These are phyloP conservation scores for Plasmodium falciparum DNA, from an alignment of 169 alveolate genomes.

Conservation along the genomic window DNA sequence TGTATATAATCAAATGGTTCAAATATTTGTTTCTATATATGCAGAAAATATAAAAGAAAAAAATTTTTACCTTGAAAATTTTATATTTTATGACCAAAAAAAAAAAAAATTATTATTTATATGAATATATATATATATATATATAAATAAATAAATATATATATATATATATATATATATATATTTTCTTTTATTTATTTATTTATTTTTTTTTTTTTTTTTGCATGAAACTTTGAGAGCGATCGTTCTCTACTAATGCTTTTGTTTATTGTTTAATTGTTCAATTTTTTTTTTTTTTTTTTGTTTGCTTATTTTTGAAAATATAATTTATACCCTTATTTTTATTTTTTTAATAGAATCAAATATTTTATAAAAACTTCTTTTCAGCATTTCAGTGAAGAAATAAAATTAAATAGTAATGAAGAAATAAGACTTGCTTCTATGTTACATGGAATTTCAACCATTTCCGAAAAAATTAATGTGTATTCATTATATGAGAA, in stretches of 20 bases:
- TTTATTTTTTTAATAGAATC: constrained; percentile 5
- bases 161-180: neutral
- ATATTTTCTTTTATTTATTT: neutral
- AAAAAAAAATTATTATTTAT: too few species aligned
- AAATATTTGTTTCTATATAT: too few species aligned
- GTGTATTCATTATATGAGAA: constrained; percentile 76
- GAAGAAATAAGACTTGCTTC: constrained; percentile 95
- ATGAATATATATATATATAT: neutral
- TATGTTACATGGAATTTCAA: constrained; percentile 94
- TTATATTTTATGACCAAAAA: too few species aligned
- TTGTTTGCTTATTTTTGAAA: neutral
- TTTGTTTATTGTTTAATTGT: constrained; percentile 2
- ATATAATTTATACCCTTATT: neutral
- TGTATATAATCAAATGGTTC: too few species aligned
- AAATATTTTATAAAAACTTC: constrained; percentile 1
- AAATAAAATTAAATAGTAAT: constrained; percentile 90
- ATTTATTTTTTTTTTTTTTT: neutral
- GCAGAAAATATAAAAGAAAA: too few species aligned
- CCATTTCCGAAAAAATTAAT: constrained; percentile 93
- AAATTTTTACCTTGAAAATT: too few species aligned
- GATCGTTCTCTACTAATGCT: neutral
- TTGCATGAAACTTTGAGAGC: neutral
- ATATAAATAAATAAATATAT: too few species aligned
- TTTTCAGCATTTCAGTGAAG: constrained; percentile 89
- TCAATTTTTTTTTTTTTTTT: neutral